phyloP scores from a whole-genome alignment of 176 grass and related monocot species.

The Microstegium vimineum region DNA sequence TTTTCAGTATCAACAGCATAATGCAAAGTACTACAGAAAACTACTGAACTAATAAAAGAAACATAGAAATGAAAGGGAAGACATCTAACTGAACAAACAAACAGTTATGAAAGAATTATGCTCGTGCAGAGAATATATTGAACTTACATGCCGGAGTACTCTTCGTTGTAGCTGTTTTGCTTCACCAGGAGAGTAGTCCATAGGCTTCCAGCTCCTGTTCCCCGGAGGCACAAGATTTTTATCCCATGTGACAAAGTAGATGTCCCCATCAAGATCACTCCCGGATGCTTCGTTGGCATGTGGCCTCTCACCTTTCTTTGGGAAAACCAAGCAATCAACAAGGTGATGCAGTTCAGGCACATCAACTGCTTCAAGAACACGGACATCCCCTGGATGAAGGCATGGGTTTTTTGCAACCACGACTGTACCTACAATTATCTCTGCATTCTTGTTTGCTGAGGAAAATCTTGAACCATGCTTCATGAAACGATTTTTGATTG shows the following conservation, averaged over 20 bases:
- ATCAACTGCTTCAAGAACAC: no score
- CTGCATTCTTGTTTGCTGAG: conserved; percentile 33
- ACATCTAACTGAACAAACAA: not conserved
- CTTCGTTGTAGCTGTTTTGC: conserved; percentile 17
- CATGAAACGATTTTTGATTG: conserved; percentile 47
- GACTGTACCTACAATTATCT: conserved; percentile 66
- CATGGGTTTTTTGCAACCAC: conserved; percentile 90
- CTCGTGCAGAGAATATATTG: not conserved
- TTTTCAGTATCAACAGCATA: no score
- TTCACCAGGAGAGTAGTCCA: conserved; percentile 59
- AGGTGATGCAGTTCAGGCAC: no score
- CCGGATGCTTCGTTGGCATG: no score
- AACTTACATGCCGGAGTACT: conserved; percentile 47
- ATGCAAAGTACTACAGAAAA: not conserved
- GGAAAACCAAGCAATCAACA: no score
- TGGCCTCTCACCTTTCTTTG: no score
- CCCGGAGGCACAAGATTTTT: no score
- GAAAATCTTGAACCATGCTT: conserved; percentile 60
- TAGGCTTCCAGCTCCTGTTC: conserved; percentile 65
- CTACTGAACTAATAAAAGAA: not conserved
- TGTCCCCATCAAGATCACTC: no score
- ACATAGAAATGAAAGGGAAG: not conserved
- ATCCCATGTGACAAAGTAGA: no score
- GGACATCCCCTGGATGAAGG: conserved; percentile 90
- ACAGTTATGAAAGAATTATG: not conserved